Evolutionary conservation across 1,139 yeast genomes (phyloP).

Genomic region (Lodderomyces jiufengensis): DNA sequence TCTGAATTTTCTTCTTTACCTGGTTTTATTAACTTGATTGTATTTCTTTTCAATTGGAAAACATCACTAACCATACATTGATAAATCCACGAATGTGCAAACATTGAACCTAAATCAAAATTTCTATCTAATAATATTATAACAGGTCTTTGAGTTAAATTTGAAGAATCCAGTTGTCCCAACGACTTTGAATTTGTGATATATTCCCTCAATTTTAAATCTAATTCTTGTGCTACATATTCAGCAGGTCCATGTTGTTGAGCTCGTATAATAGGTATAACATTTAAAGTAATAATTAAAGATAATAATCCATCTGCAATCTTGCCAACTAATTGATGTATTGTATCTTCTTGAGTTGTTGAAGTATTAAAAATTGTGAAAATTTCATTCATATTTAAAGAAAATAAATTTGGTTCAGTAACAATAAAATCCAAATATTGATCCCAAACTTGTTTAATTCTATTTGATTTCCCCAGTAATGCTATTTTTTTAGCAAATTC

Average conservation of each 20-base stretch:
- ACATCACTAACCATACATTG: conserved; percentile 96
- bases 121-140: conserved; percentile 82
- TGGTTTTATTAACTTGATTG: conserved; percentile 43
- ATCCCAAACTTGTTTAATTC: conserved; percentile 84
- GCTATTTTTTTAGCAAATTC: conserved; percentile 86
- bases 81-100: conserved; percentile 96
- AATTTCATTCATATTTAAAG: conserved; percentile 64
- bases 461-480: conserved; percentile 59
- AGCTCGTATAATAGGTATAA: conserved; percentile 86
- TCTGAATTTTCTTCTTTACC: conserved; percentile 30
- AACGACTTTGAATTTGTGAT: conserved; percentile 56
- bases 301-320: conserved; percentile 82
- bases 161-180: conserved; percentile 35
- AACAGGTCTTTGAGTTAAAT: conserved; percentile 58
- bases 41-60: conserved; percentile 73
- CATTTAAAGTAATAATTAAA: conserved; percentile 69
- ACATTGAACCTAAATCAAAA: conserved; percentile 88
- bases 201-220: conserved; percentile 77
- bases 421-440: conserved; percentile 90
- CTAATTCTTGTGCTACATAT: conserved; percentile 82
- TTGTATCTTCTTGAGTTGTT: conserved; percentile 66
- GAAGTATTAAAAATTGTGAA: conserved; percentile 73
- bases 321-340: conserved; percentile 61
- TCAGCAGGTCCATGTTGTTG: conserved; percentile 96
- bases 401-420: conserved; percentile 87